Evolutionary conservation across 768 basidiomycete genomes (phyloP), one percentile per base, ranked within the genome.

Genomic region (Pulveroboletus ravenelii): DNA sequence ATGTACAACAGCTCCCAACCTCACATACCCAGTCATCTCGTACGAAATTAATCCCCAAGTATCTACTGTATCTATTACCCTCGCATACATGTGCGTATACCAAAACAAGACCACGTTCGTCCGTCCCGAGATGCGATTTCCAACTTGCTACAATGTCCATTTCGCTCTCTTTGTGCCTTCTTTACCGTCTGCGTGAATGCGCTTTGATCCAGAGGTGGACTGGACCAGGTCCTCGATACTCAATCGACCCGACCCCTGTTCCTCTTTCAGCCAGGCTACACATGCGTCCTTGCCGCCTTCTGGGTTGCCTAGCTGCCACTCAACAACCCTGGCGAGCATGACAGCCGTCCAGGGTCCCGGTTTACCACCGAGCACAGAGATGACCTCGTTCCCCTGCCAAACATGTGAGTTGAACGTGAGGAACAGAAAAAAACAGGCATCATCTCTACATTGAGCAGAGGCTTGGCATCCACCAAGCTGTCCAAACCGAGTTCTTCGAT

Each of bases 231-330:
- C 68, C 39, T 68, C 65, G 7, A 68, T 38, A 3, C 62, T 52
- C 58, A 85, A 61, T 36, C 70, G 65, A n/a, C 80, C 81, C 23
- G 74, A 71, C 8, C 58, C 62, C 34, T 74, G 73, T 59, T 85
- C 79, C n/a, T 68, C 66, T 50, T 70, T 67, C 38, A 97, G 70
- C 91, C 91, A 96, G 12, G 64, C 64, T 27, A 73, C 63, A 62
- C 92, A 93, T 5, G 82, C 79, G 6, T 81, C 84, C 60, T 81
- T 80, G 5, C 80, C 78, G 1, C 75, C 78, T 2, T 74, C 60
- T 0, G 93, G 90, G 63, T 93, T 71, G 32, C 80, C 84, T 7
- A 98, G 75, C 59, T 93, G 92, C 94, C 93, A 98, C 52, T 84
- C 79, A 17, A 91, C 62, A 23, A 97, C 76, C 41, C 75, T 77